These are phyloP conservation scores for Naegleria fowleri DNA, from an alignment of 208 protist genomes.

Conservation along the genomic window DNA sequence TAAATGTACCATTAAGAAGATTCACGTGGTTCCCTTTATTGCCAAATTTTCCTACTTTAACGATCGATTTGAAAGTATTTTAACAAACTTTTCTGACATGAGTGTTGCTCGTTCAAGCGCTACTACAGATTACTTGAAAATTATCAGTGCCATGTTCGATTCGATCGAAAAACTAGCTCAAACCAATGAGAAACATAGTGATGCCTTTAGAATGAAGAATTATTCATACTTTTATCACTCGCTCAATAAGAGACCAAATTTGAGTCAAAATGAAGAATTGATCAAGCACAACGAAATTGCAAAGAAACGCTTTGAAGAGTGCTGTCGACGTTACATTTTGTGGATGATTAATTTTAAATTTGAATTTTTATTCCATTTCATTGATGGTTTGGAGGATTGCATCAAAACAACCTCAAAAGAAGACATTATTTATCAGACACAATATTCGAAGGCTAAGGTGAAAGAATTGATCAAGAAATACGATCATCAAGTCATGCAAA, in stretches of 20 bases:
- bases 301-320: background rate
- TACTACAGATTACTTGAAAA: background rate
- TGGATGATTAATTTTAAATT: constrained; percentile 23
- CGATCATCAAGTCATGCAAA: background rate
- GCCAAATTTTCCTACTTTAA: constrained; percentile 12
- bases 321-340: background rate
- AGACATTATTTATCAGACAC: constrained; percentile 26
- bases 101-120: background rate
- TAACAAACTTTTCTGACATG: background rate
- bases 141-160: constrained; percentile 13
- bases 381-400: background rate
- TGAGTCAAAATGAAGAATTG: background rate
- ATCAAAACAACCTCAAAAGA: background rate
- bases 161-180: background rate
- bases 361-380: background rate
- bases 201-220: constrained; percentile 15
- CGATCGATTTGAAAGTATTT: constrained; percentile 11
- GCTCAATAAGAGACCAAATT: background rate
- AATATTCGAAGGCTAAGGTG: background rate
- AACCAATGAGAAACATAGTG: background rate
- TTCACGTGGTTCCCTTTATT: background rate
- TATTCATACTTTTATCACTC: background rate
- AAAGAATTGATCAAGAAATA: constrained; percentile 8
- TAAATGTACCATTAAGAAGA: constrained; percentile 22
- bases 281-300: background rate